Base-by-base conservation (phyloP, 306 rosid species). In the Lathyrus tuberosus region DNA sequence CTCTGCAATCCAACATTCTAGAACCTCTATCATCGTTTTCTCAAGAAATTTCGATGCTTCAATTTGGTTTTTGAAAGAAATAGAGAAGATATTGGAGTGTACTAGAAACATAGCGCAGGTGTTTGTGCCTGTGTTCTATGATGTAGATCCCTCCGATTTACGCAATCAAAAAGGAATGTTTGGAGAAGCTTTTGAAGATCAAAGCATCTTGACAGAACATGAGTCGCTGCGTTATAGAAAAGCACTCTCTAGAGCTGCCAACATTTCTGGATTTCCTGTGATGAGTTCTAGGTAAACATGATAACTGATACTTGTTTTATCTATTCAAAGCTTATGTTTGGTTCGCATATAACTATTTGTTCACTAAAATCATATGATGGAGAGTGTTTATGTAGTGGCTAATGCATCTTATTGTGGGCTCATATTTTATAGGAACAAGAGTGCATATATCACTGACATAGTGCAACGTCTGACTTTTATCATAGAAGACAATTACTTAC, bases 1-100 rank as follows among this genome's bases (percentile, higher is more conserved):
- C n/a, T n/a, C n/a, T n/a, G n/a, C n/a, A n/a, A n/a, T 60, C 1
- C 0, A 9, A 60, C 3, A 0, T 11, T 60, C 46, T 35, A 15
- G 65, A 35, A 15, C 2, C 35, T 60, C 30, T 10, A 35, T 60
- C 65, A 35, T 35, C n/a, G 24, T 60, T 60, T 60, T 60, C 46
- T 60, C 65, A 0, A 35, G 4, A 13, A 15, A 15, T 1, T 60
- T 31, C 16, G 46, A 0, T 15, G 46, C n/a, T 16, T 60, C 65
- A 4, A 15, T 7, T 0, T 60, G 28, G 65, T 60, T 37, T 60
- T 3, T 35, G 8, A 14, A 60, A 35, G n/a, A 60, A 16, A 1
- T 60, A 14, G 65, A 60, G 18, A n/a, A 33, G 11, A 33, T 60
- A 14, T 31, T 60, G 26, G 65, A 60, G 46, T 60, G 44, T 31